Conservation (phyloP, 1,139 yeast species). For the Sugiyamaella castrensis region DNA sequence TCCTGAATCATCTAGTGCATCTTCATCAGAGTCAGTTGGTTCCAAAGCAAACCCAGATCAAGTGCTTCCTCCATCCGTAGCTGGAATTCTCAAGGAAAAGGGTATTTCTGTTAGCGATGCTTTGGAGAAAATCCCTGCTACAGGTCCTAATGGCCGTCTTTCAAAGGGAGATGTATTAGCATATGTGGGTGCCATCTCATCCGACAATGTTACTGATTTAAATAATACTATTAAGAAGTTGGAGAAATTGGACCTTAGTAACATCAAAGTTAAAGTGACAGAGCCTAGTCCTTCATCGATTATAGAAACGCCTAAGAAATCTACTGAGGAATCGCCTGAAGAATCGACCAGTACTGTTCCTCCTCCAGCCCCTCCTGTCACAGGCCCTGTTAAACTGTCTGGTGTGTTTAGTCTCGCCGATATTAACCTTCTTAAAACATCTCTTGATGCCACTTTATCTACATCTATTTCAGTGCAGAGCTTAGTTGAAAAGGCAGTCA, state of each 20-base stretch:
- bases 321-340: constrained; percentile 21
- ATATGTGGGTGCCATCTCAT: constrained; percentile 66
- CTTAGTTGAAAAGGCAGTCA: constrained; percentile 41
- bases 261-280: constrained; percentile 36
- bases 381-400: constrained; percentile 21
- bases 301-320: constrained; percentile 6
- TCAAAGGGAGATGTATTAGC: constrained; percentile 91
- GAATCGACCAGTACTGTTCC: constrained; percentile 17
- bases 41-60: constrained; percentile 54
- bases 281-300: constrained; percentile 6
- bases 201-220: constrained; percentile 51
- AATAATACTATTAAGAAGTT: constrained; percentile 55
- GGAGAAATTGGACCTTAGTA: constrained; percentile 71
- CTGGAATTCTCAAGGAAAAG: constrained; percentile 57
- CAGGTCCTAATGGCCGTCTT: constrained; percentile 87
- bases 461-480: constrained; percentile 32
- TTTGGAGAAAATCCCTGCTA: constrained; percentile 63
- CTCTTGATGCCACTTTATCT: constrained; percentile 36
- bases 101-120: constrained; percentile 69
- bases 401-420: constrained; percentile 24
- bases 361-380: constrained; percentile 14
- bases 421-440: constrained; percentile 23
- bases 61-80: constrained; percentile 78
- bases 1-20: constrained; percentile 18
- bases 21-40: constrained; percentile 19